A percentile compares a stretch with the other conserved stretches of the same genome.
These are phyloP conservation scores for Hyaloscypha finlandica DNA, from an alignment of 495 filamentous ascomycete species.

Conservation along the genomic window DNA sequence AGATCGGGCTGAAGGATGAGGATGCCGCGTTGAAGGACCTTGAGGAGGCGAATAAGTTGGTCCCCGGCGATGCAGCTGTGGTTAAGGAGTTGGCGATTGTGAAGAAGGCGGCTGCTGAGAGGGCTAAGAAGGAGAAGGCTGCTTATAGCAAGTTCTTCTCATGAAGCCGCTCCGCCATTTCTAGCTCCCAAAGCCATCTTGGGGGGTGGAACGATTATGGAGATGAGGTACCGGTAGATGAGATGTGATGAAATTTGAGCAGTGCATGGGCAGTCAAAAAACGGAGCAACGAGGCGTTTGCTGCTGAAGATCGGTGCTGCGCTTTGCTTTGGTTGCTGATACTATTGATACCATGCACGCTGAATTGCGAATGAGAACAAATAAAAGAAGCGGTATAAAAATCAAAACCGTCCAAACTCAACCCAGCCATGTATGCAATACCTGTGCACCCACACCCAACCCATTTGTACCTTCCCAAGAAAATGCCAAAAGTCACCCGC, in stretches of 20 bases:
- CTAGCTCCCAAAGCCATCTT: neutral
- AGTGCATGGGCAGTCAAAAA: slow-evolving; percentile 5
- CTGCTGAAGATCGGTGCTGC: slow-evolving; percentile 7
- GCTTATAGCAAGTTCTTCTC: slow-evolving; percentile 86
- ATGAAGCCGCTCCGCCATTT: slow-evolving; percentile 1
- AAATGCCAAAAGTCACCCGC: neutral
- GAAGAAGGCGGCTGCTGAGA: slow-evolving; percentile 72
- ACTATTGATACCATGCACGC: slow-evolving; percentile 14
- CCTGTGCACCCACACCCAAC: neutral
- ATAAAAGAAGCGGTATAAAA: slow-evolving; percentile 23
- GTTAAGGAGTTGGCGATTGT: slow-evolving; percentile 70
- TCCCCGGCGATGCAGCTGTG: slow-evolving; percentile 76
- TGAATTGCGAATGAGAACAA: slow-evolving; percentile 13
- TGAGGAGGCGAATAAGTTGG: slow-evolving; percentile 71
- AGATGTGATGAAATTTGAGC: neutral
- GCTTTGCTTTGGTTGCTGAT: slow-evolving; percentile 1
- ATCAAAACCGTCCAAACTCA: neutral
- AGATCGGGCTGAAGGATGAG: slow-evolving; percentile 77
- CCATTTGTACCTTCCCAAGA: neutral
- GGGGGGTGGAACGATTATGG: neutral
- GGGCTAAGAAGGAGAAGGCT: slow-evolving; percentile 82
- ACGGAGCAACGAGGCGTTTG: slow-evolving; percentile 14
- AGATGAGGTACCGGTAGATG: neutral
- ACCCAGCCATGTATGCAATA: neutral
- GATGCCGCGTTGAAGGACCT: slow-evolving; percentile 79